Evolutionary conservation across 2,329 filamentous ascomycete species (phyloP).

Genomic region (Cytospora mali): DNA sequence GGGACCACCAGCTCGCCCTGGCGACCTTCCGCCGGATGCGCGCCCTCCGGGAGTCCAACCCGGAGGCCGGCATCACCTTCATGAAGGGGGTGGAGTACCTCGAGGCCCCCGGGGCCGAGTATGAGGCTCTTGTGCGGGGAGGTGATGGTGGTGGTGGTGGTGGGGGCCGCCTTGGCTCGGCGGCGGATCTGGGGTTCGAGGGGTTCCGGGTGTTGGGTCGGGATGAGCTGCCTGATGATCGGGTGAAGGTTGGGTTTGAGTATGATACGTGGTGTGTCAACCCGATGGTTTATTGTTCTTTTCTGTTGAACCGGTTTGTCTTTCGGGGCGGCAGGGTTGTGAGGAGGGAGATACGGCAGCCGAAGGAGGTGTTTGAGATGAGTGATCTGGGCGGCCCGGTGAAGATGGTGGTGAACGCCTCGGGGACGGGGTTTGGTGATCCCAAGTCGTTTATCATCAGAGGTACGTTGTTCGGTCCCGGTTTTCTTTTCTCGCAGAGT

Average conservation of each 20-base stretch:
- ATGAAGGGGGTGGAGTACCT: conserved; percentile 55
- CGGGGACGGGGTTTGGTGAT: conserved; percentile 49
- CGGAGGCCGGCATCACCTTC: conserved; percentile 51
- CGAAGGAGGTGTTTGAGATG: conserved; percentile 44
- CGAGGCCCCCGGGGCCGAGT: conserved; percentile 47
- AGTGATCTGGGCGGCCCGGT: conserved; percentile 35
- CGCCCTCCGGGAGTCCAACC: conserved; percentile 34
- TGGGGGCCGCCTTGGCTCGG: conserved; percentile 25
- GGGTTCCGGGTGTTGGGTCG: conserved; percentile 42
- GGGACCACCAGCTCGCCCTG: conserved; percentile 48
- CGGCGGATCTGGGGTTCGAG: conserved; percentile 38
- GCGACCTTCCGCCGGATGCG: conserved; percentile 48
- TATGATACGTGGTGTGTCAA: conserved; percentile 60
- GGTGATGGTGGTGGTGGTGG: conserved; percentile 22
- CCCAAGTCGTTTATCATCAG: conserved; percentile 46
- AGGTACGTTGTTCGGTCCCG: conserved; percentile 36
- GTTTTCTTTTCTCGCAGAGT: accelerated
- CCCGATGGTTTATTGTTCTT: conserved; percentile 56
- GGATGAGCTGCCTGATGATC: conserved; percentile 44
- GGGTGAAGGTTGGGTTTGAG: conserved; percentile 49
- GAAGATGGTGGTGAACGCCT: conserved; percentile 48
- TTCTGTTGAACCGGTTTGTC: conserved; percentile 47
- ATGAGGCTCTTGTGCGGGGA: conserved; percentile 40
- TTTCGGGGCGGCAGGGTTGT: conserved; percentile 41
- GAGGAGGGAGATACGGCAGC: conserved; percentile 40